Evolutionary conservation across 2,329 filamentous ascomycete genomes (phyloP).

Genomic region (Trichoderma endophyticum): DNA sequence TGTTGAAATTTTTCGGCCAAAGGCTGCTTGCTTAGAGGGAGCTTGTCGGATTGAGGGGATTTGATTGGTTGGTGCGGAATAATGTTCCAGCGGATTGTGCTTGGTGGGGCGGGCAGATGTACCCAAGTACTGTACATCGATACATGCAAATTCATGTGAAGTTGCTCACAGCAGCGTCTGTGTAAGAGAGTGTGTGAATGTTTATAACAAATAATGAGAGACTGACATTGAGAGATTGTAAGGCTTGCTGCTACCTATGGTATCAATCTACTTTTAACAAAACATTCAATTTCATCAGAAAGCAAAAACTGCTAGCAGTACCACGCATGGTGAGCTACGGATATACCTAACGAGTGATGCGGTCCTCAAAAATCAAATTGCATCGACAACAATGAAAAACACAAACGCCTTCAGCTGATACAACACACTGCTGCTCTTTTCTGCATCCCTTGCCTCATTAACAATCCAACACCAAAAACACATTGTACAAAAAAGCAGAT

Average conservation of each 20-base stretch:
- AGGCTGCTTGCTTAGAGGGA: neutral
- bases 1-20: slow-evolving; percentile 19
- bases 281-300: neutral
- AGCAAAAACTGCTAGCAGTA: neutral
- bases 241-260: neutral
- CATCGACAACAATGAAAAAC: neutral
- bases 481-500: neutral
- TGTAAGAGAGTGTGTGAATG: no score
- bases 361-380: neutral
- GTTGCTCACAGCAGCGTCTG: neutral
- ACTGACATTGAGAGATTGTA: neutral
- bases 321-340: neutral
- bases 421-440: neutral
- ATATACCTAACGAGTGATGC: slow-evolving; percentile 13
- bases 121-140: neutral
- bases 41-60: neutral
- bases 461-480: neutral
- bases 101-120: neutral
- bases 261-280: neutral
- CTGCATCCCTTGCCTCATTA: neutral
- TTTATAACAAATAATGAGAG: neutral
- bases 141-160: neutral
- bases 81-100: slow-evolving; percentile 12
- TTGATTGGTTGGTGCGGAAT: slow-evolving; percentile 22
- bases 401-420: neutral